Base-by-base conservation (phyloP, 495 filamentous ascomycete species). In the Aspergillus carlsbadensis region DNA sequence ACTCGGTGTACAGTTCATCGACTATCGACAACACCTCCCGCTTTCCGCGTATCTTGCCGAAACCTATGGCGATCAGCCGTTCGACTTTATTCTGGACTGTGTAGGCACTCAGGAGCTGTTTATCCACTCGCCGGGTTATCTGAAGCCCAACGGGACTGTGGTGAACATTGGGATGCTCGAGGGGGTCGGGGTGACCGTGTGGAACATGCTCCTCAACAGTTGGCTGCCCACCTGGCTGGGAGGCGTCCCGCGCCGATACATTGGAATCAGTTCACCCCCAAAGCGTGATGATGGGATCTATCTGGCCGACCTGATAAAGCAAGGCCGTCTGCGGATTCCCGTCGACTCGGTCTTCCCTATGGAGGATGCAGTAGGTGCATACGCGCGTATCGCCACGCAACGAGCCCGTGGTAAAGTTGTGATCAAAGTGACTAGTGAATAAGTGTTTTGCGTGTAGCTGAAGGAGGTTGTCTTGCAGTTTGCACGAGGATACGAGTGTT, bases 161-260 rank as follows among this genome's bases (percentile, higher is more conserved):
- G 31, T 46, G 11, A 46, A 46, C 43, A 29, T 46, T n/a, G 43
- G 43, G 14, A 29, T 46, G 21, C 43, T 46, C 11, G 43, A 46
- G 20, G 43, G 43, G 1, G 13, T 31, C 11, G 43, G 22, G 2
- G 11, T 14, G 22, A 29, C 43, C 22, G 13, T 22, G 7, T 29
- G 22, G 10, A 46, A 46, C 24, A 14, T 29, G 14, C 43, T 46
- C 10, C 5, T 31, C 22, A 46, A 46, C 43, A 46, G 21, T 13
- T 46, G 21, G 43, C 43, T 46, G 11, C 43, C 43, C 10, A 46
- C 43, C 13, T 46, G 43, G 43, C 43, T 46, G 22, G 43, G 43
- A 3, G 43, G 43, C 3, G 43, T 46, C 10, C 43, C 43, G 6
- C 43, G 43, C 22, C 43, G 43, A 1, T 46, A 46, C 15, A 31